Evolutionary conservation across 208 protist species (phyloP).

Genomic region (Porcisia hertigi): DNA sequence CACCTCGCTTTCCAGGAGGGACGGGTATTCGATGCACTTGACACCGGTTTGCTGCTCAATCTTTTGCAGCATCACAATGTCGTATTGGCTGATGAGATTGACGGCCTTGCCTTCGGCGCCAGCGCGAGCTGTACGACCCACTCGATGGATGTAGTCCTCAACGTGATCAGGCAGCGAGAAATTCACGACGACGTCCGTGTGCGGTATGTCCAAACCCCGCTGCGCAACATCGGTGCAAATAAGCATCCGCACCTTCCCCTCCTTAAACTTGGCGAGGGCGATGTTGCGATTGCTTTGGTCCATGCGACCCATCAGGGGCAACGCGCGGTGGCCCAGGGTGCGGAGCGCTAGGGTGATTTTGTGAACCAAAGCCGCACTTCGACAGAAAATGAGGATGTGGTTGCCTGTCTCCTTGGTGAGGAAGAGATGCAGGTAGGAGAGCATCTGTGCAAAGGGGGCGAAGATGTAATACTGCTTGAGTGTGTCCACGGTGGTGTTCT

Average conservation of each 20-base stretch:
- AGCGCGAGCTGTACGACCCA: slow-evolving; percentile 96
- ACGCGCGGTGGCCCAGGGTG: slow-evolving; percentile 86
- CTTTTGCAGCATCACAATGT: slow-evolving; percentile 98
- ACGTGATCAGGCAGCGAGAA: slow-evolving; percentile 96
- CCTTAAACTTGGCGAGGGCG: slow-evolving; percentile 90
- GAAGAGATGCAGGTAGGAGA: slow-evolving; percentile 88
- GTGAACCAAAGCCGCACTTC: slow-evolving; percentile 89
- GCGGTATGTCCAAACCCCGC: slow-evolving; percentile 98
- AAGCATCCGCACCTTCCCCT: slow-evolving; percentile 88
- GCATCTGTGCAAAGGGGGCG: slow-evolving; percentile 93
- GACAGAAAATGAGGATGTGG: slow-evolving; percentile 93
- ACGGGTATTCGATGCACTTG: slow-evolving; percentile 89
- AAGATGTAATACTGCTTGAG: slow-evolving; percentile 98
- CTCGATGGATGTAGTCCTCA: slow-evolving; percentile 98
- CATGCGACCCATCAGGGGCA: slow-evolving; percentile 93
- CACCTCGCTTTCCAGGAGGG: slow-evolving; percentile 75
- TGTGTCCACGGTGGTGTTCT: slow-evolving; percentile 96
- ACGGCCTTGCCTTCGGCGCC: slow-evolving; percentile 94
- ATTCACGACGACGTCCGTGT: slow-evolving; percentile 98
- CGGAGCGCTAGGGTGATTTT: slow-evolving; percentile 91
- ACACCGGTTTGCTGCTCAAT: slow-evolving; percentile 96
- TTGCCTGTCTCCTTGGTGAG: slow-evolving; percentile 89
- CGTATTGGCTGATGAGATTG: slow-evolving; percentile 96
- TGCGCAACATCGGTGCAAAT: slow-evolving; percentile 94
- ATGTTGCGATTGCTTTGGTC: slow-evolving; percentile 91